Percentiles rank a stretch among this genome's conserved stretches.
Evolutionary conservation across 2,329 filamentous ascomycete species (phyloP).

Genomic region (Talaromyces sp.): DNA sequence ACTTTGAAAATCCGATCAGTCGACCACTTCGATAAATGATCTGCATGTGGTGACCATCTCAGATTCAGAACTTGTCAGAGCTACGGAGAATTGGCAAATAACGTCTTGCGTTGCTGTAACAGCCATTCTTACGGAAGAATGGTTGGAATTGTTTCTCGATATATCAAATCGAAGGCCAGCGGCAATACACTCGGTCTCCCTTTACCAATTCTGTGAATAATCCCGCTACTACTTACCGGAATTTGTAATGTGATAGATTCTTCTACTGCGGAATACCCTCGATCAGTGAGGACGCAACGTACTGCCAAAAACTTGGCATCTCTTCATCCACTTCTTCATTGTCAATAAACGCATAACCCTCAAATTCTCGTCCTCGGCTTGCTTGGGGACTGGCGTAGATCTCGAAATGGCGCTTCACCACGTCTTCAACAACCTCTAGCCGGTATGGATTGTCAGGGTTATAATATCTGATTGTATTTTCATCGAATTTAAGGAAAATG

Average conservation of each 20-base stretch:
- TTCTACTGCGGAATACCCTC: neutral
- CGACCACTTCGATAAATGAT: no score
- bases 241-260: neutral
- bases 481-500: neutral
- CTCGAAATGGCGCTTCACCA: neutral
- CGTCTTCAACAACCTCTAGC: neutral
- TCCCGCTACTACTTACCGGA: neutral
- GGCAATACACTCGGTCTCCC: neutral
- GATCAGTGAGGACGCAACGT: neutral
- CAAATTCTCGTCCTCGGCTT: neutral
- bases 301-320: neutral
- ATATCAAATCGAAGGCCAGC: neutral
- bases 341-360: neutral
- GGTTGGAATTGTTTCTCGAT: neutral
- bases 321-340: neutral
- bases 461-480: neutral
- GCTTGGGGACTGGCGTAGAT: neutral
- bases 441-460: neutral
- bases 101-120: neutral
- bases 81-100: neutral
- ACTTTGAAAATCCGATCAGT: neutral
- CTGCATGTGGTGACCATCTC: no score
- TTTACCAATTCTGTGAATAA: neutral
- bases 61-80: neutral
- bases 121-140: neutral